Evolutionary conservation across 345 rosid species (phyloP), one percentile per base, ranked within the genome.

Genomic region (Clausena lansium): DNA sequence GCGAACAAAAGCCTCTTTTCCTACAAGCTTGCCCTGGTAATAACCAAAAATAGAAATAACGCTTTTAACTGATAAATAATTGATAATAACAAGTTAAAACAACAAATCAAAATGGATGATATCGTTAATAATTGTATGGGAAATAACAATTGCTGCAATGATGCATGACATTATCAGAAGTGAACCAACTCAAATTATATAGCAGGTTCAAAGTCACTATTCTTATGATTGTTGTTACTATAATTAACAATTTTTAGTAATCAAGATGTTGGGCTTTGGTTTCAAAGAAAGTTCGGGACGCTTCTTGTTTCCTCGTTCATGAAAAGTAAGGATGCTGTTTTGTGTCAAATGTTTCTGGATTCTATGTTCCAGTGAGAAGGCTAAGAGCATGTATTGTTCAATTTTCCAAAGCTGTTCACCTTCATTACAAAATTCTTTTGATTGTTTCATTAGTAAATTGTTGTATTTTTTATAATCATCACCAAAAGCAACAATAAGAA

Each of bases 1-100:
- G 73, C 97, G 97, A 75, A 85, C 80, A 89, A 96, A 96, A 67
- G 99, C 97, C 74, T 86, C 94, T 86, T 92, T 92, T 73, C 90
- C 83, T 17, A 96, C 93, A 74, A 85, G 83, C 66, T 92, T 90
- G 58, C 88, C 91, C 98, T 96, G 88, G 77, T 70, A 75, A 65
- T 67, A 78, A 47, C 27, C 81, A 79, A 59, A 70, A 80, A 24
- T 7, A 30, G 19, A 2, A 25, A 25, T 11, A 28, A 61, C 7
- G 28, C 76, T 77, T 76, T 65, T 39, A 27, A 70, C 11, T 28
- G 63, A 71, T 66, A 55, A 50, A 24, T 7, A 32, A 19, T 32
- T 7, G 32, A 57, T 32, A 5, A 59, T 38, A 61, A 45, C 9
- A 74, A 39, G 17, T 27, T 22, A 28, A 25, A 61, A 14, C 41